phyloP scores from a whole-genome alignment of 2,329 filamentous ascomycete genomes.

The Fusarium proliferatum region DNA sequence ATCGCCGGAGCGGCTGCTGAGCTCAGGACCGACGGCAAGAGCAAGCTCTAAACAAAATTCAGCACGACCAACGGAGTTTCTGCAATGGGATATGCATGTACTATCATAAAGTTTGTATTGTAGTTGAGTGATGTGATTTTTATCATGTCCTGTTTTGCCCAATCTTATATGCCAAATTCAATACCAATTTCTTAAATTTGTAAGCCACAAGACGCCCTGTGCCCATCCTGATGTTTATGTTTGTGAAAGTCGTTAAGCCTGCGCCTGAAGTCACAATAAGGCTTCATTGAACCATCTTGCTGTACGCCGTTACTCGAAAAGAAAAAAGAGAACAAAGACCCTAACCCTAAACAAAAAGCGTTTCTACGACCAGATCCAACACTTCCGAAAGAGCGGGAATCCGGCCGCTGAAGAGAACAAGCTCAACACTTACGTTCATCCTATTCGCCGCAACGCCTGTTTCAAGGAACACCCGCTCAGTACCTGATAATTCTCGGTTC shows the following conservation, averaged over 20 bases:
- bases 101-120: constrained; percentile 45
- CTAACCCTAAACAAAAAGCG: constrained; percentile 52
- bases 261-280: constrained; percentile 22
- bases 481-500: constrained; percentile 64
- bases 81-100: constrained; percentile 30
- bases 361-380: constrained; percentile 60
- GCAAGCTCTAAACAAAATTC: constrained; percentile 46
- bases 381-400: constrained; percentile 55
- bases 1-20: constrained; percentile 86
- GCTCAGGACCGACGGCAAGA: constrained; percentile 60
- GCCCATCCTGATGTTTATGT: constrained; percentile 4
- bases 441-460: constrained; percentile 57
- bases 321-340: neutral
- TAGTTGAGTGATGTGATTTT: constrained; percentile 34
- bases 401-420: constrained; percentile 48
- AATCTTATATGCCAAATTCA: constrained; percentile 25
- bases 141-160: constrained; percentile 33
- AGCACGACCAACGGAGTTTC: constrained; percentile 21
- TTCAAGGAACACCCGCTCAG: constrained; percentile 67
- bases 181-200: constrained; percentile 16
- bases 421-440: constrained; percentile 47
- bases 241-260: constrained; percentile 27
- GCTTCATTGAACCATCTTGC: constrained; percentile 21
- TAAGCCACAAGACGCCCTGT: constrained; percentile 26
- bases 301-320: constrained; percentile 22